Evolutionary conservation across 768 basidiomycete genomes (phyloP), one percentile per base, ranked within the genome.

Genomic region (Trametes gibbosa): DNA sequence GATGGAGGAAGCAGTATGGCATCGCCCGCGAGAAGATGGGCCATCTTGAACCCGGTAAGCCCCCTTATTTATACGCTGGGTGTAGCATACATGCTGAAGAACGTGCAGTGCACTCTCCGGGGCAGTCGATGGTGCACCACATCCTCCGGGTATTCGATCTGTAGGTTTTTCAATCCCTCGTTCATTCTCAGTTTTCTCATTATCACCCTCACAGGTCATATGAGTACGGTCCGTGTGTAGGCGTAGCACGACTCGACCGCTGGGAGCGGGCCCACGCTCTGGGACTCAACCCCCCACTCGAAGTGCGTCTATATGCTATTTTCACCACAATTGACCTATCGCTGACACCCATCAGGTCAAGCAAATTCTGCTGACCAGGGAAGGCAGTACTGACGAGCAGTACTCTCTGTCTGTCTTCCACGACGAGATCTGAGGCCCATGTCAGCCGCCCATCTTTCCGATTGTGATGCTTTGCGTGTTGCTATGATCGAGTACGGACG

Each of bases 251-350:
- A 27, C 73, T 96, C 14, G 85, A 95, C 61, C 79, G 95, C 39
- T 98, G 94, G 92, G 83, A 95, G 68, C 80, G 95, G 49, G 95
- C 95, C 0, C 71, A 85, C 25, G 79, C 80, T 10, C 77, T 95
- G 45, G 92, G 92, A 2, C 75, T 97, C 19, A 78, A 86, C 47
- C 95, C 95, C 14, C 94, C 93, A 3, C 62, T 68, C 16, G 90
- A 93, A 79, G 93, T 89, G 65, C 57, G 83, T 70, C 35, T 58
- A 10, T 25, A 49, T 25, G 23, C 29, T 19, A 21, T 17, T n/a
- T n/a, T n/a, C n/a, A n/a, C n/a, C n/a, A n/a, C n/a, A n/a, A n/a
- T n/a, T n/a, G n/a, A n/a, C n/a, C n/a, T n/a, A n/a, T n/a, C n/a
- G n/a, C n/a, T n/a, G n/a, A n/a, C n/a, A n/a, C n/a, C n/a, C n/a